Conservation (phyloP, 129 eudicot genomes). For the Rutidosis leptorrhynchoides region DNA sequence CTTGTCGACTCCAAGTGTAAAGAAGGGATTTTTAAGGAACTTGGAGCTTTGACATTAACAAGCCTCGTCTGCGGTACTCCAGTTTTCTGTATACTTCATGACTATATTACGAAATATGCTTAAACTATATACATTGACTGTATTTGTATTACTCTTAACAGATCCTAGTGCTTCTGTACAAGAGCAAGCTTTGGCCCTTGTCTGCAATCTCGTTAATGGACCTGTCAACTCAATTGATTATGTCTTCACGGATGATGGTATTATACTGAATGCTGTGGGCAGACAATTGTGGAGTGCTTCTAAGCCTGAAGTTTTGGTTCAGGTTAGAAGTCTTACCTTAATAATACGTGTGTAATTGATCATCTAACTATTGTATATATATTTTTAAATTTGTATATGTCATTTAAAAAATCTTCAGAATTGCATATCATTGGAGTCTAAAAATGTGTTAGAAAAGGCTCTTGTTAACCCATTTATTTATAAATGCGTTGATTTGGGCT, state of each 20-base stretch:
- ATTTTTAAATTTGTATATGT: background rate
- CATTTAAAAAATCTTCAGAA: background rate
- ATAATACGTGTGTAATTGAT: constrained; percentile 10
- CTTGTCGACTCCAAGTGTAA: constrained; percentile 66
- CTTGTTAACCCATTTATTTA: background rate
- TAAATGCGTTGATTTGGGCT: background rate
- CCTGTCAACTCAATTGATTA: constrained; percentile 53
- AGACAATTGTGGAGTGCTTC: constrained; percentile 57
- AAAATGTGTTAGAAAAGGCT: background rate
- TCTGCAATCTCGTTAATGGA: constrained; percentile 84
- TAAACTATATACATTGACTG: background rate
- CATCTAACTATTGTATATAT: background rate
- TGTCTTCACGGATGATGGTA: constrained; percentile 62
- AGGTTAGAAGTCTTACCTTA: constrained; percentile 41
- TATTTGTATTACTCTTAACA: constrained; percentile 27
- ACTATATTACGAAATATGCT: background rate
- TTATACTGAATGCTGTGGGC: constrained; percentile 69
- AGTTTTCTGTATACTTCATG: background rate
- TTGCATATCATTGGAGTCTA: background rate
- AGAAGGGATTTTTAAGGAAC: constrained; percentile 65
- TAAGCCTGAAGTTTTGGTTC: constrained; percentile 67
- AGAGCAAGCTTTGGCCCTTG: constrained; percentile 88
- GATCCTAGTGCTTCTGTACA: constrained; percentile 84
- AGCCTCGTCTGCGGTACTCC: constrained; percentile 78
- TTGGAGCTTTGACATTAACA: constrained; percentile 57